phyloP scores from a whole-genome alignment of 176 grass and related monocot genomes.

The Areca catechu region DNA sequence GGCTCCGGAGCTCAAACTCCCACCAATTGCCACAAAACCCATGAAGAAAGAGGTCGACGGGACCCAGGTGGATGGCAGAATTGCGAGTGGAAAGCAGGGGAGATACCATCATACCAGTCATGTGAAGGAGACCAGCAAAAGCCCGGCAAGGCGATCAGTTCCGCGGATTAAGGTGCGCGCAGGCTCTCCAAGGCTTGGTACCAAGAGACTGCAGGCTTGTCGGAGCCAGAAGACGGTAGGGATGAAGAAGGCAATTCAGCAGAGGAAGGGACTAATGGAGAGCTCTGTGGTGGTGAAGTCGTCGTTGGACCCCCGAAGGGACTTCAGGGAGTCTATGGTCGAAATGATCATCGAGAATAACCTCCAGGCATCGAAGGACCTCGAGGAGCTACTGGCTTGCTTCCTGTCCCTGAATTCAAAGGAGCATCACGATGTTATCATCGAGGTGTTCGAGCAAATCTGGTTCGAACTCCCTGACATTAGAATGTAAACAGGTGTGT shows the following conservation, averaged over 20 bases:
- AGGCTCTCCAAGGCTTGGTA: too few species aligned
- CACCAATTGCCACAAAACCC: constrained; percentile 7
- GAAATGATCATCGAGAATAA: constrained; percentile 65
- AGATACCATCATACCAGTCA: too few species aligned
- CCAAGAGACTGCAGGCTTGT: too few species aligned
- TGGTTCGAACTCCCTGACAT: constrained; percentile 20
- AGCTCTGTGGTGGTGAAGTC: constrained; percentile 68
- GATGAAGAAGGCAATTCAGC: constrained; percentile 17
- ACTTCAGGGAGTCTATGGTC: constrained; percentile 64
- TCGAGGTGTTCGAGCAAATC: constrained; percentile 52
- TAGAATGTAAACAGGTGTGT: too few species aligned
- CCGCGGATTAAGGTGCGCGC: background rate
- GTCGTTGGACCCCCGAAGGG: constrained; percentile 53
- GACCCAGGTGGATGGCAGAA: background rate
- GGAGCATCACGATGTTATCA: constrained; percentile 64
- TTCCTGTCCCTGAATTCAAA: constrained; percentile 68
- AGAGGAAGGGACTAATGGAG: constrained; percentile 33
- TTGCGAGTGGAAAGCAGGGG: too few species aligned
- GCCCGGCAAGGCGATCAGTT: too few species aligned
- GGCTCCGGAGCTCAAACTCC: constrained; percentile 38
- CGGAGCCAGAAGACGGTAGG: background rate
- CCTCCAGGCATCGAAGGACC: constrained; percentile 26
- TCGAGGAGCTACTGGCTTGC: constrained; percentile 67
- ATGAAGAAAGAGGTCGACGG: background rate
- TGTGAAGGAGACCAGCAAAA: too few species aligned